These are phyloP conservation scores for Ambrosia artemisiifolia DNA, from an alignment of 129 eudicot species.

Conservation along the genomic window DNA sequence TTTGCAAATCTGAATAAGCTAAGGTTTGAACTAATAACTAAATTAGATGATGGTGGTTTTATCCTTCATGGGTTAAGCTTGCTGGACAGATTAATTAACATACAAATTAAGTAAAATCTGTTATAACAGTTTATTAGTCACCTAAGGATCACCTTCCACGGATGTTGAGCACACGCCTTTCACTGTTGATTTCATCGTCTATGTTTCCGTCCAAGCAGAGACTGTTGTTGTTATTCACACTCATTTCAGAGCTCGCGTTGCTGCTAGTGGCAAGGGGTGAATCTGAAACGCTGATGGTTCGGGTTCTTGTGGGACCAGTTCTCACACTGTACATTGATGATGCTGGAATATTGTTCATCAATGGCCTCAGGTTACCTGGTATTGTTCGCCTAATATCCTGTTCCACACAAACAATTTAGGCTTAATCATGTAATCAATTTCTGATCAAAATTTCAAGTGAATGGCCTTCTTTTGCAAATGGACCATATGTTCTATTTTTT, in stretches of 20 bases:
- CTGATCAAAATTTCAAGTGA: not conserved
- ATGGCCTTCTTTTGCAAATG: not conserved
- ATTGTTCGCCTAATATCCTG: conserved; percentile 86
- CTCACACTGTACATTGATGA: conserved; percentile 96
- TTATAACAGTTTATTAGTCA: not conserved
- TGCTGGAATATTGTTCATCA: conserved; percentile 95
- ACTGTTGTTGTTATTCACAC: conserved; percentile 62
- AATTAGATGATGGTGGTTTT: conserved; percentile 23
- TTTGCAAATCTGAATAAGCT: not conserved
- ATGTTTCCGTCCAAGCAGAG: conserved; percentile 53
- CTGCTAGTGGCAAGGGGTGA: conserved; percentile 98
- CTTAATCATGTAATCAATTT: not conserved
- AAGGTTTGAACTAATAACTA: conserved; percentile 26
- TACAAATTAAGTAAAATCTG: conserved; percentile 15
- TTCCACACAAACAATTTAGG: conserved; percentile 9
- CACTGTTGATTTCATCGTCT: conserved; percentile 71
- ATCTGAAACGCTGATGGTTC: conserved; percentile 73
- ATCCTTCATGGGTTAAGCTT: conserved; percentile 26
- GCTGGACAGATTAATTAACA: conserved; percentile 18
- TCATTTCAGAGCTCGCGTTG: conserved; percentile 89
- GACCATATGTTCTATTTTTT: too few species aligned
- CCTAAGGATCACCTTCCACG: conserved; percentile 50
- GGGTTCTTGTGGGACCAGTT: conserved; percentile 75
- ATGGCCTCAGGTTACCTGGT: conserved; percentile 86
- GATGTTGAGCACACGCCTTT: conserved; percentile 33